A percentile compares a stretch with the other conserved stretches of the same genome.
phyloP scores from a whole-genome alignment of 306 rosid genomes.

The Canavalia ensiformis region DNA sequence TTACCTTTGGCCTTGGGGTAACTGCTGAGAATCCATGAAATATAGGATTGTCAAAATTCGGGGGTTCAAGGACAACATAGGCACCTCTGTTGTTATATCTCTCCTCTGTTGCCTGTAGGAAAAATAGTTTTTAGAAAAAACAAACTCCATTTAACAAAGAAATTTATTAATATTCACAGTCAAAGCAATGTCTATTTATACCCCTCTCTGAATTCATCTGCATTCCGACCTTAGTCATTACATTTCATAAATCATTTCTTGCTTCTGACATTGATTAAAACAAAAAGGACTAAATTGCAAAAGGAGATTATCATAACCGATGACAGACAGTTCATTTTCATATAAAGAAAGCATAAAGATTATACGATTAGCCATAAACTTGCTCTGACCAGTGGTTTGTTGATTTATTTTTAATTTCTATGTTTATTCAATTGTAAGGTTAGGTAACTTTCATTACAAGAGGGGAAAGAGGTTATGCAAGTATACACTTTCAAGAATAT shows the following conservation, averaged over 20 bases:
- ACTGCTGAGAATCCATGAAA: slow-evolving; percentile 80
- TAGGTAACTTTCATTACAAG: background rate
- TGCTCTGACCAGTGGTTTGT: background rate
- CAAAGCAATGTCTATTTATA: background rate
- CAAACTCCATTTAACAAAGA: slow-evolving; percentile 13
- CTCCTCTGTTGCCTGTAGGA: slow-evolving; percentile 68
- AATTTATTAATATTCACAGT: background rate
- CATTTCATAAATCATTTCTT: background rate
- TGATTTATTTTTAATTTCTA: slow-evolving; percentile 9
- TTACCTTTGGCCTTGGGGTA: slow-evolving; percentile 87
- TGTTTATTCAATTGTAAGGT: slow-evolving; percentile 8
- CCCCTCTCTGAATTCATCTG: background rate
- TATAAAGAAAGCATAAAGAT: background rate
- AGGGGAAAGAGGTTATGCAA: background rate
- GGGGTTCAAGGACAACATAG: slow-evolving; percentile 78
- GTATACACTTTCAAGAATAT: slow-evolving; percentile 3
- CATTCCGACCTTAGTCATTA: slow-evolving; percentile 22
- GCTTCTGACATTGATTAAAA: background rate
- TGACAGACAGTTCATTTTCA: background rate
- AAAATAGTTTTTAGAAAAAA: slow-evolving; percentile 25
- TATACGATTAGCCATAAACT: background rate
- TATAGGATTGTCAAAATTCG: slow-evolving; percentile 75
- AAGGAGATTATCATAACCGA: background rate
- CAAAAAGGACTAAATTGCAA: background rate
- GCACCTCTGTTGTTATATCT: slow-evolving; percentile 88